Evolutionary conservation across 169 alveolate species (phyloP).

Genomic region (Amoebophrya sp.): DNA sequence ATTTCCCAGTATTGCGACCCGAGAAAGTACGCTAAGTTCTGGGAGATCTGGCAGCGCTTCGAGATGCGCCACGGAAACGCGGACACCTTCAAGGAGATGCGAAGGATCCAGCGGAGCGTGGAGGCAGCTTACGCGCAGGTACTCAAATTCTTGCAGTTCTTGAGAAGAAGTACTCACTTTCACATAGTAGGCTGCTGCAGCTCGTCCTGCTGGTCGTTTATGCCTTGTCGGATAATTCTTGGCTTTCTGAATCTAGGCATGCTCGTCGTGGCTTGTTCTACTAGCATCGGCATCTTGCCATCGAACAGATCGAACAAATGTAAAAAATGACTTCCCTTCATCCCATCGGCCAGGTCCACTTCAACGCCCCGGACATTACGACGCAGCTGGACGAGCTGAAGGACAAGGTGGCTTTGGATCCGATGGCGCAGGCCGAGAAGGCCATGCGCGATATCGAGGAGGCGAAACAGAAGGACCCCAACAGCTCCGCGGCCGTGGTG

Average conservation of each 20-base stretch:
- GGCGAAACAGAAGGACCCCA: neutral
- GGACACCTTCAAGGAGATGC: constrained; percentile 76
- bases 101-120: constrained; percentile 17
- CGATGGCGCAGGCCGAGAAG: constrained; percentile 22
- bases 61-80: constrained; percentile 81
- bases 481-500: neutral
- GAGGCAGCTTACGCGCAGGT: neutral
- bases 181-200: neutral
- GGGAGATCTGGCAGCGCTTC: constrained; percentile 76
- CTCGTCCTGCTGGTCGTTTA: neutral
- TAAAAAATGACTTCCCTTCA: too few relatives aligned
- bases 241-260: neutral
- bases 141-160: neutral
- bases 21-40: constrained; percentile 43
- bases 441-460: neutral
- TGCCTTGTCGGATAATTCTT: too few relatives aligned
- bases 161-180: neutral
- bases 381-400: constrained; percentile 9
- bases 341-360: constrained; percentile 22
- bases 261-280: neutral
- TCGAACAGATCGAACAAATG: constrained; percentile 1
- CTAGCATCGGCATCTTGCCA: constrained; percentile 8
- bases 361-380: constrained; percentile 24
- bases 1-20: constrained; percentile 76
- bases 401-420: constrained; percentile 17